A percentile compares a stretch with the other conserved stretches of the same genome.
These are phyloP conservation scores for Ricinus communis DNA, from an alignment of 345 rosid genomes.

Conservation along the genomic window DNA sequence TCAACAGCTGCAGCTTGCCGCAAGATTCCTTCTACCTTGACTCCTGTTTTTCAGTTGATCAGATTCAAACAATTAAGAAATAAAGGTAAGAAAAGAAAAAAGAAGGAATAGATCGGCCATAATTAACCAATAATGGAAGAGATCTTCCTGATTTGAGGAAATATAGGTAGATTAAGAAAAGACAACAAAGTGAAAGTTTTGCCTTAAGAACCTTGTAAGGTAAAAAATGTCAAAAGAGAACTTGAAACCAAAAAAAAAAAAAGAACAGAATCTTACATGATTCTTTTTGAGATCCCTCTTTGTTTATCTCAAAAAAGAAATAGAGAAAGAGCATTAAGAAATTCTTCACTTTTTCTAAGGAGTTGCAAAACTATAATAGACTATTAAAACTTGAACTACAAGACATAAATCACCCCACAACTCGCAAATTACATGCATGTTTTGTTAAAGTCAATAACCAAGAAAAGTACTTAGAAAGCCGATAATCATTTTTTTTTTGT, in stretches of 20 bases:
- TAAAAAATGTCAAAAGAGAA: background rate
- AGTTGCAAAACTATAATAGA: background rate
- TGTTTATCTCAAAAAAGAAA: background rate
- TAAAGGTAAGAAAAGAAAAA: too few relatives aligned
- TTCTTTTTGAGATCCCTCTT: background rate
- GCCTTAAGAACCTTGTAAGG: background rate
- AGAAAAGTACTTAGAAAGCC: background rate
- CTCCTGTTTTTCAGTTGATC: slow-evolving; percentile 51
- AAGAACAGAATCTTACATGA: background rate
- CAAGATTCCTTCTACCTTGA: slow-evolving; percentile 87
- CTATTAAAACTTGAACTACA: background rate
- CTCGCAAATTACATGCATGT: background rate
- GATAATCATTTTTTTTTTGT: background rate
- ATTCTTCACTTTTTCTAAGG: background rate
- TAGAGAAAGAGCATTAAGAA: background rate
- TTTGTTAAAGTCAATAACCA: background rate
- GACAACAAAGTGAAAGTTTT: background rate
- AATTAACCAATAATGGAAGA: background rate
- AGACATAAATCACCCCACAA: background rate
- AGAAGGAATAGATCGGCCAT: background rate
- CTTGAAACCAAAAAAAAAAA: too few relatives aligned
- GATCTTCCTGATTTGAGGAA: background rate
- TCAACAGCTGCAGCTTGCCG: slow-evolving; percentile 99
- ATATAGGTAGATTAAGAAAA: background rate
- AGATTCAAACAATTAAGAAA: slow-evolving; percentile 21